Evolutionary conservation across 345 rosid genomes (phyloP).

Genomic region (Brassica carinata): DNA sequence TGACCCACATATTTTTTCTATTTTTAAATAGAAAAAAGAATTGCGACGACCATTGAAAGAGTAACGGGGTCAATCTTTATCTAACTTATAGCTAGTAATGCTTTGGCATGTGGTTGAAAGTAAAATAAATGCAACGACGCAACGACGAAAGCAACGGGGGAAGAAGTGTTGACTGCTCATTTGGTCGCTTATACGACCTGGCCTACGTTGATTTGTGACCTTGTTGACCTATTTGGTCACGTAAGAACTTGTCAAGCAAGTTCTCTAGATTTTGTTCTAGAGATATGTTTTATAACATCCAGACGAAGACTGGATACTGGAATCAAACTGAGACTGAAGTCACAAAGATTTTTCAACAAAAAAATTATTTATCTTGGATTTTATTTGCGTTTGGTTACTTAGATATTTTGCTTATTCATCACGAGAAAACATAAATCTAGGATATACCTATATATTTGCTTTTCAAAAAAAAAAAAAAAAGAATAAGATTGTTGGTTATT

Average conservation of each 20-base stretch:
- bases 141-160: slow-evolving; percentile 1
- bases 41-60: neutral
- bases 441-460: neutral
- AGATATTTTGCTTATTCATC: neutral
- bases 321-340: neutral
- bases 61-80: slow-evolving; percentile 1
- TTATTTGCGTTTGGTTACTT: neutral
- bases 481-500: neutral
- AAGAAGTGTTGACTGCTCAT: neutral
- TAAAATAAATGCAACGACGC: neutral
- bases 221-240: slow-evolving; percentile 4
- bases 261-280: neutral
- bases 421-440: neutral
- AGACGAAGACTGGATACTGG: neutral
- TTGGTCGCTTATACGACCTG: neutral
- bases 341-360: neutral
- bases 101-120: neutral
- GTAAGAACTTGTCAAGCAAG: slow-evolving; percentile 26
- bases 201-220: slow-evolving; percentile 9
- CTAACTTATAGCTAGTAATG: neutral
- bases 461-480: no score
- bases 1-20: neutral
- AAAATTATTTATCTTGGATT: neutral
- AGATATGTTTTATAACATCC: neutral
- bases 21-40: neutral